A percentile compares a stretch with the other conserved stretches of the same genome.
Evolutionary conservation across 805 yeast species (phyloP).

Genomic region (Ogataea nitratoaversa): DNA sequence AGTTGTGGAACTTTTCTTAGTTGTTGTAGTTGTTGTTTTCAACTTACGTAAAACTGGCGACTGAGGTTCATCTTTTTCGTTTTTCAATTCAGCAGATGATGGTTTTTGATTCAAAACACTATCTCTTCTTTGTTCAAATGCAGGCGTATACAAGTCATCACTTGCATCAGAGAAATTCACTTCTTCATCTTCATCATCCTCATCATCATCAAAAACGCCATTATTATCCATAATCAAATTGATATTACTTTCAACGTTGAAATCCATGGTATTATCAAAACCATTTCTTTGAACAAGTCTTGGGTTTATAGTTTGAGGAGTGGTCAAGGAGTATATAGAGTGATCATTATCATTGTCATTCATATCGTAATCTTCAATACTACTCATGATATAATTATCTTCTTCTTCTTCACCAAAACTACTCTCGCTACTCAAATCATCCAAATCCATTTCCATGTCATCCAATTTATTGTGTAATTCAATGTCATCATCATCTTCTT

Average conservation of each 20-base stretch:
- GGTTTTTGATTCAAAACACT: slow-evolving; percentile 20
- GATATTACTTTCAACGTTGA: neutral
- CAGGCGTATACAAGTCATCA: slow-evolving; percentile 28
- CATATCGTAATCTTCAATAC: slow-evolving; percentile 5
- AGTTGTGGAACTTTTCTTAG: neutral
- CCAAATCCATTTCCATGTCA: slow-evolving; percentile 30
- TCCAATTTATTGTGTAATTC: slow-evolving; percentile 22
- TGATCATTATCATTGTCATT: slow-evolving; percentile 7
- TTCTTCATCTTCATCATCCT: slow-evolving; percentile 19
- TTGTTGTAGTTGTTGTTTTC: slow-evolving; percentile 12
- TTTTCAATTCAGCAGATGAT: slow-evolving; percentile 6
- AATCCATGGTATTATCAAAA: neutral
- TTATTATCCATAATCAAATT: slow-evolving; percentile 3
- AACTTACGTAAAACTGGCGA: slow-evolving; percentile 20
- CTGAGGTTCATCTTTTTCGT: slow-evolving; percentile 16
- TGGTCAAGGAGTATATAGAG: slow-evolving; percentile 26
- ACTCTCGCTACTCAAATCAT: slow-evolving; percentile 25
- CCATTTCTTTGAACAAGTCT: slow-evolving; percentile 18
- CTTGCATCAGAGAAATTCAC: slow-evolving; percentile 21
- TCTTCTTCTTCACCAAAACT: slow-evolving; percentile 22
- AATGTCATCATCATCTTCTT: slow-evolving; percentile 28
- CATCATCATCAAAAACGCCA: slow-evolving; percentile 16
- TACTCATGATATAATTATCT: slow-evolving; percentile 16
- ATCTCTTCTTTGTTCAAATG: slow-evolving; percentile 26
- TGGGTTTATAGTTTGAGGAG: slow-evolving; percentile 26